Percentiles rank a stretch among this genome's conserved stretches.
Conservation (phyloP, 352 stramenopile species). For the Phytopythium oedochilum region DNA sequence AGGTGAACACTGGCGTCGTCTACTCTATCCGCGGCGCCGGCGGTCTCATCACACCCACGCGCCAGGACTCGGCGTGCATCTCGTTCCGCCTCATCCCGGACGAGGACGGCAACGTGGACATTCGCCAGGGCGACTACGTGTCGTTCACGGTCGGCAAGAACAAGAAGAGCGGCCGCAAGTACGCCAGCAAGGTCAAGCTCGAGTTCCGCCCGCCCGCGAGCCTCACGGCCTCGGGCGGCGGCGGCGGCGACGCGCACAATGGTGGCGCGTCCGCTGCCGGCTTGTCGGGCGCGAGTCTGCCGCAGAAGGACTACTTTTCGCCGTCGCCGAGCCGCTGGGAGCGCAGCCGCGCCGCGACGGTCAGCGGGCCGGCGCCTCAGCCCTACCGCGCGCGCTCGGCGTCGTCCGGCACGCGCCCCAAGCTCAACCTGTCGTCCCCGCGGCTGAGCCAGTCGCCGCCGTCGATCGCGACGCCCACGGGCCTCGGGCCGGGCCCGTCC, state of each 20-base stretch:
- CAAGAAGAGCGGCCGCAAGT: conserved; percentile 88
- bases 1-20: conserved; percentile 83
- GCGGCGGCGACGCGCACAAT: conserved; percentile 12
- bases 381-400: conserved; percentile 53
- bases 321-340: conserved; percentile 48
- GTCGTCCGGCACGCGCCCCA: conserved; percentile 52
- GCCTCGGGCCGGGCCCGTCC: conserved; percentile 12
- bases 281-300: conserved; percentile 29
- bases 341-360: conserved; percentile 53
- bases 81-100: conserved; percentile 86
- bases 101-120: conserved; percentile 84
- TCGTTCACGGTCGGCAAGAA: conserved; percentile 89
- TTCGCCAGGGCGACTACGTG: conserved; percentile 81
- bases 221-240: conserved; percentile 20
- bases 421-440: conserved; percentile 58
- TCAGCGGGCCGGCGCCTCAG: conserved; percentile 32
- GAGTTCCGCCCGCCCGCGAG: conserved; percentile 78
- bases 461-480: conserved; percentile 2
- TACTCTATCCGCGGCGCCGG: conserved; percentile 85
- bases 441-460: conserved; percentile 48
- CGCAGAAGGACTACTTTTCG: conserved; percentile 60
- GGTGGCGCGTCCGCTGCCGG: conserved; percentile 14
- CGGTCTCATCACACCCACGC: conserved; percentile 79
- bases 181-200: conserved; percentile 85
- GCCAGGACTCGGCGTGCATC: conserved; percentile 81